Base-by-base conservation (phyloP, 306 rosid genomes). In the Vigna angularis region DNA sequence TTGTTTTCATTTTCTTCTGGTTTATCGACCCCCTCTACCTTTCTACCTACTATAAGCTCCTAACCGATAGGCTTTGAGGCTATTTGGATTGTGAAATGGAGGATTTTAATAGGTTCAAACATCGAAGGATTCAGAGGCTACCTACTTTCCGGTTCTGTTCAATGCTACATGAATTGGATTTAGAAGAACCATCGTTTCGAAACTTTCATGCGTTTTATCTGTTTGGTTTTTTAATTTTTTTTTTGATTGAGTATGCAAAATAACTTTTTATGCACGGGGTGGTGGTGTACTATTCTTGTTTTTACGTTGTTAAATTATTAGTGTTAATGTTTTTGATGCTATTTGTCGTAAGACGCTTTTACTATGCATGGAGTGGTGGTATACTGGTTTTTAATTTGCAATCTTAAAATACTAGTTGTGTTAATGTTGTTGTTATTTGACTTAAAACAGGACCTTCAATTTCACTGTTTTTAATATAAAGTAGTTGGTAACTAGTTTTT, bases 71-170 rank as follows among this genome's bases (percentile, higher is more conserved):
- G 17, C 24, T 73, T 40, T 40, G 51, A 61, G 42, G 62, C 20
- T 17, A 73, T 15, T 47, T 45, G 45, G 44, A 65, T 65, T 72
- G 11, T 52, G 11, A 62, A 63, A 24, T 52, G 61, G 68, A 51
- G 22, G 53, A 52, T 80, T 48, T 17, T 36, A 64, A 61, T 71
- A 20, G 57, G 66, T 53, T 69, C 58, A 24, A 14, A 3, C 8
- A 77, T 65, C 57, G n/a, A n/a, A 71, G 36, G 55, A 26, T 44
- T 73, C 40, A 14, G 13, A 48, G 28, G 9, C 63, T 62, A 16
- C 70, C 48, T 65, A 32, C 5, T 73, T 38, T 50, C 32, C 72
- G 22, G 58, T 82, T 62, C 7, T 36, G 57, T 63, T 49, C 42
- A 49, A 2, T 24, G 36, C 22, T 47, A 47, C 71, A 70, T 77